Conservation (phyloP, 768 basidiomycete species). For the Boletellus ananiceps region DNA sequence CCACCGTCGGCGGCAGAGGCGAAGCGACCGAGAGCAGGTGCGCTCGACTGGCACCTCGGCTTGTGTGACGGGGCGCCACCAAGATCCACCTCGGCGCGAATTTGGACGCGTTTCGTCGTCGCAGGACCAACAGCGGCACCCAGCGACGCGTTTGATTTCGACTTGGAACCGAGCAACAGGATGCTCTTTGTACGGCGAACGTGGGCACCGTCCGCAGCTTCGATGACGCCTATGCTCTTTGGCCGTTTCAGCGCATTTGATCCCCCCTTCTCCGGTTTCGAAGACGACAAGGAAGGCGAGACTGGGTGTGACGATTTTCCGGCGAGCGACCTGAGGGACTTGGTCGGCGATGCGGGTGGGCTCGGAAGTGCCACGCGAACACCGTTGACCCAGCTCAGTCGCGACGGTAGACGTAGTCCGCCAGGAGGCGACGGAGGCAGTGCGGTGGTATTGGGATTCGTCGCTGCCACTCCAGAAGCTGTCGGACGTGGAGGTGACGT, state of each 20-base stretch:
- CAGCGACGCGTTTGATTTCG: slow-evolving; percentile 21
- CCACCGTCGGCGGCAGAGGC: not conserved
- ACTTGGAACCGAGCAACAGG: slow-evolving; percentile 25
- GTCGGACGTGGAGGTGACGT: slow-evolving; percentile 10
- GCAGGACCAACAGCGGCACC: not conserved
- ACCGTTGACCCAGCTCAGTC: slow-evolving; percentile 27
- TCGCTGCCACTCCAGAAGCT: not conserved
- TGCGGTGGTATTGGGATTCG: slow-evolving; percentile 7
- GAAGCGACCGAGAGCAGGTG: slow-evolving; percentile 9
- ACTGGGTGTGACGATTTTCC: slow-evolving; percentile 3
- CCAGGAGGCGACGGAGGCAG: slow-evolving; percentile 27
- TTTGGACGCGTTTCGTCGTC: slow-evolving; percentile 26
- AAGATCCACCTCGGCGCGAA: slow-evolving; percentile 20
- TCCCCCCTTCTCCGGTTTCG: slow-evolving; percentile 7
- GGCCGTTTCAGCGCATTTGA: slow-evolving; percentile 19
- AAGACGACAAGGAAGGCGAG: not conserved
- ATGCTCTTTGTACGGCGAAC: slow-evolving; percentile 32
- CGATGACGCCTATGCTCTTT: slow-evolving; percentile 28
- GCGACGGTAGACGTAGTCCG: slow-evolving; percentile 29
- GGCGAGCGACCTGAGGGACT: slow-evolving; percentile 5
- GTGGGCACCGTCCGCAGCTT: slow-evolving; percentile 23
- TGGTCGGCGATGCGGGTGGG: slow-evolving; percentile 29
- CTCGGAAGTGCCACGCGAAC: slow-evolving; percentile 27
- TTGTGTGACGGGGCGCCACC: slow-evolving; percentile 14
- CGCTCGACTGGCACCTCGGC: slow-evolving; percentile 26